These are phyloP conservation scores for Pythium brachiatum DNA, from an alignment of 352 stramenopile genomes.

Conservation along the genomic window DNA sequence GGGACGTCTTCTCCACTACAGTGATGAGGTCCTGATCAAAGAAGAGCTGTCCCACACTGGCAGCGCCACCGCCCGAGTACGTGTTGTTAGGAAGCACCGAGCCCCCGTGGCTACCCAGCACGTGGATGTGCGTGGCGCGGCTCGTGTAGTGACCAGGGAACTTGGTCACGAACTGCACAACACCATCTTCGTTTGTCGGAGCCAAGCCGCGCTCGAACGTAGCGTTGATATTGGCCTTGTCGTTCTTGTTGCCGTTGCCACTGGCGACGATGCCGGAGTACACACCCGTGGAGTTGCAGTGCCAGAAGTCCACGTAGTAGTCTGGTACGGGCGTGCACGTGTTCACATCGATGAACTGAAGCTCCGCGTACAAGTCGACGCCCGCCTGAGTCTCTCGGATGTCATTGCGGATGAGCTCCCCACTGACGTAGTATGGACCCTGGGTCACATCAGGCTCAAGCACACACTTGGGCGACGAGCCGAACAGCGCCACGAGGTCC, in stretches of 20 bases:
- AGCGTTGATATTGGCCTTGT: constrained; percentile 4
- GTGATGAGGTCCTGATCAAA: constrained; percentile 16
- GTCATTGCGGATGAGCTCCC: too few species aligned
- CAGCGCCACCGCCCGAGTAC: constrained; percentile 11
- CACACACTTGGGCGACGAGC: neutral
- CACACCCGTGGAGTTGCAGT: constrained; percentile 12
- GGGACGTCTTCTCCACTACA: neutral
- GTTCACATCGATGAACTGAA: constrained; percentile 14
- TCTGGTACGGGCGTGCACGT: constrained; percentile 4
- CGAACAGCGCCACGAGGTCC: neutral
- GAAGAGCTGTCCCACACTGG: too few species aligned
- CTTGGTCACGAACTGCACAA: constrained; percentile 17
- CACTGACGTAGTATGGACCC: constrained; percentile 16
- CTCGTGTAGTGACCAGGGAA: too few species aligned
- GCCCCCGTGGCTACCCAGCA: constrained; percentile 17
- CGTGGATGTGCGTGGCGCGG: constrained; percentile 15
- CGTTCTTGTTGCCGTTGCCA: neutral
- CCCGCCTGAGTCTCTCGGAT: constrained; percentile 7
- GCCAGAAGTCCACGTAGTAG: constrained; percentile 13
- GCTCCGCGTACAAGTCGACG: constrained; percentile 7
- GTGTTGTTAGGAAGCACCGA: constrained; percentile 19
- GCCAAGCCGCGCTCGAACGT: neutral
- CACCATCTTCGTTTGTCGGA: neutral
- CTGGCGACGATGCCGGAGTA: constrained; percentile 6
- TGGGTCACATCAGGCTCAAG: constrained; percentile 10